A percentile compares a stretch with the other conserved stretches of the same genome.
Evolutionary conservation across 257 asterid genomes (phyloP).

Genomic region (Salvia miltiorrhiza): DNA sequence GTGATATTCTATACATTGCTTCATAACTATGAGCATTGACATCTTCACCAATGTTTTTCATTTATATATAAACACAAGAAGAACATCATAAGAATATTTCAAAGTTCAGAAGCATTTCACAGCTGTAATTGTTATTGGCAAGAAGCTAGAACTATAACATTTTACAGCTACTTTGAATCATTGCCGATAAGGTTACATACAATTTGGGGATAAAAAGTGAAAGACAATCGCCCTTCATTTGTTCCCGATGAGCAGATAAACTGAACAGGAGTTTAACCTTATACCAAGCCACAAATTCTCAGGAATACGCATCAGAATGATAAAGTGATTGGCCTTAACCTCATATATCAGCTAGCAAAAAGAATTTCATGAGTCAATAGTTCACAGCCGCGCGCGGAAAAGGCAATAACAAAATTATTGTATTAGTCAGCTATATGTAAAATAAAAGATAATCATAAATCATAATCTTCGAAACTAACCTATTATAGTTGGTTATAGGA

Average conservation of each 20-base stretch:
- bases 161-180: neutral
- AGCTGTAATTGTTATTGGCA: neutral
- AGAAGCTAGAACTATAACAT: neutral
- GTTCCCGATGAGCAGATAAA: neutral
- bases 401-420: neutral
- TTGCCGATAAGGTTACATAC: neutral
- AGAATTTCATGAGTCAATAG: neutral
- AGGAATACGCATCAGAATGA: neutral
- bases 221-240: neutral
- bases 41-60: neutral
- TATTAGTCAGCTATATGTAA: neutral
- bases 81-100: slow-evolving; percentile 4
- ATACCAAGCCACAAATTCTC: neutral
- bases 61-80: neutral
- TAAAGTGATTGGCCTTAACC: neutral
- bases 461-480: neutral
- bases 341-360: neutral
- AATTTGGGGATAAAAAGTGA: neutral
- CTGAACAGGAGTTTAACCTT: neutral
- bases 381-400: neutral
- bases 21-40: neutral
- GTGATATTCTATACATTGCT: neutral
- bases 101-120: slow-evolving; percentile 2
- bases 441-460: neutral
- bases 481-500: neutral